Evolutionary conservation across 108 stramenopile species (phyloP), one percentile per base, ranked within the genome.

Genomic region (Nitzschia sp.): DNA sequence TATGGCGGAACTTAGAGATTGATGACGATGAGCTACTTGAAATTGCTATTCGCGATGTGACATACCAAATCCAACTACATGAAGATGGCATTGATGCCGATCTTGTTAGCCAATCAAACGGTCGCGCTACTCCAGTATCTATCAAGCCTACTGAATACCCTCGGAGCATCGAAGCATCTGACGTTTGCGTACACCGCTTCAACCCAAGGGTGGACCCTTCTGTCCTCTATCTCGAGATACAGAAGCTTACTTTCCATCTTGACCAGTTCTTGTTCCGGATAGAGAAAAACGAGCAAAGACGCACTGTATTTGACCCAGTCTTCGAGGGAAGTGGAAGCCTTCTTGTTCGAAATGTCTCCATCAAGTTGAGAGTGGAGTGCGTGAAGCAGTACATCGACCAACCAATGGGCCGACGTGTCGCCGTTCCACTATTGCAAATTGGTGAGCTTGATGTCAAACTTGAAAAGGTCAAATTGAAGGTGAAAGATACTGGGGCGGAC

Each of bases 21-120:
- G 86, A 86, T 59, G 93, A 94, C 63, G 90, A 91, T 57, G 90
- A 94, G 55, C 69, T 94, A 15, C 61, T 90, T 14, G 87, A 91
- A 64, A 82, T 91, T 52, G 90, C 88, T 24, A 85, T 94, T 19
- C 65, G 71, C 46, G 93, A 94, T 63, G 85, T 94, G 25, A 79
- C 86, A 26, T 83, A 76, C 62, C 88, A 94, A 67, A 94, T 94
- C 22, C 69, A 85, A 58, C 74, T 88, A 19, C 75, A 82, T 8
- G 58, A 76, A 41, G 76, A 85, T 56, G 58, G 41, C 22, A 54
- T 43, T 22, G 44, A 57, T 20, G 10, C 22, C 25, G 46, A 40
- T 19, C 29, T 51, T 2, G 42, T 57, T 8, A 58, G 69, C 26
- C 57, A 24, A 52, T 52, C 51, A 21, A 61, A 65, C 24, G 58